These are phyloP conservation scores for Calonectria hongkongensis DNA, from an alignment of 2,329 filamentous ascomycete species.

Conservation along the genomic window DNA sequence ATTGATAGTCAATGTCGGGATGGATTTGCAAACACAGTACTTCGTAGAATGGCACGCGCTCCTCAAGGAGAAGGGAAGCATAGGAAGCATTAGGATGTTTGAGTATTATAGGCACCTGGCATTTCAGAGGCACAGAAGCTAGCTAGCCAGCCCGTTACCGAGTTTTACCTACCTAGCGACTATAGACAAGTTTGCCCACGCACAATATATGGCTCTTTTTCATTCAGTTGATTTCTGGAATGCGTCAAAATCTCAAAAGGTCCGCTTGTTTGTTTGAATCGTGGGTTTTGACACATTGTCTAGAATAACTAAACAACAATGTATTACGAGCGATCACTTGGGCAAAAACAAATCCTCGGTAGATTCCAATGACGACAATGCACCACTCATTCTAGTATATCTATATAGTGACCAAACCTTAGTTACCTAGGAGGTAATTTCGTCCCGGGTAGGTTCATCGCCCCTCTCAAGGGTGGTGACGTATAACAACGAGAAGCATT, in stretches of 20 bases:
- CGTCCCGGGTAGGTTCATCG: too few species aligned
- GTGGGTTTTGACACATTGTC: neutral
- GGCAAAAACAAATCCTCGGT: too few species aligned
- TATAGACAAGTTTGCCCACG: slow-evolving; percentile 54
- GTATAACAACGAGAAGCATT: neutral
- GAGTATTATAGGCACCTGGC: slow-evolving; percentile 33
- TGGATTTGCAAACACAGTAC: slow-evolving; percentile 38
- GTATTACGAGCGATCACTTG: too few species aligned
- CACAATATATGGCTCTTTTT: slow-evolving; percentile 33
- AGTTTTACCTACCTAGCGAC: slow-evolving; percentile 49
- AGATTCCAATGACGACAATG: too few species aligned
- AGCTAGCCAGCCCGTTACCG: slow-evolving; percentile 45
- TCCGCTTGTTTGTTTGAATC: neutral
- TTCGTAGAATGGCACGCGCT: slow-evolving; percentile 42
- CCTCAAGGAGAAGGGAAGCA: slow-evolving; percentile 37
- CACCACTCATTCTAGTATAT: too few species aligned
- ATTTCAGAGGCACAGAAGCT: slow-evolving; percentile 42
- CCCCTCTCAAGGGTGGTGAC: too few species aligned
- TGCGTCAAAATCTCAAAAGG: neutral
- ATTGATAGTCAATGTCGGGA: slow-evolving; percentile 34
- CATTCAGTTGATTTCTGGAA: neutral
- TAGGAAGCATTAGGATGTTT: slow-evolving; percentile 22
- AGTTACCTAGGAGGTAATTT: too few species aligned
- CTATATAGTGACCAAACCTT: too few species aligned
- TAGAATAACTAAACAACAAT: too few species aligned